These are phyloP conservation scores for Collariella sp. DNA, from an alignment of 495 filamentous ascomycete species.

Conservation along the genomic window DNA sequence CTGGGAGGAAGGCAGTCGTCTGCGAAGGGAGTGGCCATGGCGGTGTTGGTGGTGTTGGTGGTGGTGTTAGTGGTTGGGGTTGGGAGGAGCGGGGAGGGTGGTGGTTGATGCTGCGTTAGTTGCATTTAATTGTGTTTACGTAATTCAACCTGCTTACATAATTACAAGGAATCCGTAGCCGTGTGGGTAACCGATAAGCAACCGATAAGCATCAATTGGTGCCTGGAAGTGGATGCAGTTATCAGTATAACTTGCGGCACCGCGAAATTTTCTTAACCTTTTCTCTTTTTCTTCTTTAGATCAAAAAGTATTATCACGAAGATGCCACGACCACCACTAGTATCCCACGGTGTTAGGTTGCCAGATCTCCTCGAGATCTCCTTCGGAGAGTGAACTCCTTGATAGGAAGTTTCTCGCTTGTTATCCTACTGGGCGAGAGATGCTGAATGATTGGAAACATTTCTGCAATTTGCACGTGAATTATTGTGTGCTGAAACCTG, in stretches of 20 bases:
- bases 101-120: too few relatives aligned
- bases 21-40: too few relatives aligned
- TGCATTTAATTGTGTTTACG: too few relatives aligned
- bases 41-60: too few relatives aligned
- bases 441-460: slow-evolving; percentile 42
- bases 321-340: slow-evolving; percentile 46
- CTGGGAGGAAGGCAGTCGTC: background rate
- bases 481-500: too few relatives aligned
- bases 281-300: slow-evolving; percentile 37
- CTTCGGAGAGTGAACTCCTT: slow-evolving; percentile 44
- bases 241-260: slow-evolving; percentile 1
- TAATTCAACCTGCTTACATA: too few relatives aligned
- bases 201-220: too few relatives aligned
- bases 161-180: too few relatives aligned
- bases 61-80: background rate
- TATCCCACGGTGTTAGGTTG: slow-evolving; percentile 43
- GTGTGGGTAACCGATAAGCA: too few relatives aligned
- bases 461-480: background rate
- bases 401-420: slow-evolving; percentile 44
- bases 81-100: background rate
- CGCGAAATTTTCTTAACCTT: slow-evolving; percentile 7
- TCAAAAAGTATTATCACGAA: slow-evolving; percentile 47
- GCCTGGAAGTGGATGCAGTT: too few relatives aligned
- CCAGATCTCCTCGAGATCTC: slow-evolving; percentile 35
- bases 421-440: slow-evolving; percentile 34